Evolutionary conservation across 108 stramenopile species (phyloP).

Genomic region (Fistulifera pelliculosa): DNA sequence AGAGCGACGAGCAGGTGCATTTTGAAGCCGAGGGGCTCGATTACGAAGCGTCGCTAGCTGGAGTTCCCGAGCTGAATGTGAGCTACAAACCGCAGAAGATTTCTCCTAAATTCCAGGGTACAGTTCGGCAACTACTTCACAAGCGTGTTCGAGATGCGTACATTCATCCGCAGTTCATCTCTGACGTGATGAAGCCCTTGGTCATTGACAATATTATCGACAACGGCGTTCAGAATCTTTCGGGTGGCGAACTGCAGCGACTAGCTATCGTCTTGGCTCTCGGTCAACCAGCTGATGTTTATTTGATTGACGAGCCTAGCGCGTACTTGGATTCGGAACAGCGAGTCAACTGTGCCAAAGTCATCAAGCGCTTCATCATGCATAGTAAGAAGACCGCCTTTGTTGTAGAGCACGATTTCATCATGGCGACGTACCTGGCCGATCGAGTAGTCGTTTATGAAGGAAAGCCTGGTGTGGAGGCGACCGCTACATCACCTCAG

Average conservation of each 20-base stretch:
- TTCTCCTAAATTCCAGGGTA: conserved; percentile 92
- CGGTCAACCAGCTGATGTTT: conserved; percentile 95
- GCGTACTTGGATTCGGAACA: conserved; percentile 99
- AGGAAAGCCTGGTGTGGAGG: conserved; percentile 92
- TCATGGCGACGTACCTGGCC: conserved; percentile 98
- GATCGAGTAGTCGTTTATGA: conserved; percentile 97
- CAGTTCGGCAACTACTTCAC: conserved; percentile 93
- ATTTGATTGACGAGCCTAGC: conserved; percentile 98
- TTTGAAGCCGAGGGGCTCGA: conserved; percentile 69
- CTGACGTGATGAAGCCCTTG: conserved; percentile 97
- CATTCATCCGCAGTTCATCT: conserved; percentile 94
- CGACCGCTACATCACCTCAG: conserved; percentile 92
- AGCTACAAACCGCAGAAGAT: conserved; percentile 99
- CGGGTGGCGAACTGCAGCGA: conserved; percentile 98
- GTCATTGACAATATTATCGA: conserved; percentile 91
- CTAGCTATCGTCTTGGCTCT: conserved; percentile 93
- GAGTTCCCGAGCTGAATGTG: conserved; percentile 92
- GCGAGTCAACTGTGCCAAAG: conserved; percentile 96
- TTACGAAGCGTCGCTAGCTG: conserved; percentile 78
- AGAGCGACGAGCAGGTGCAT: conserved; percentile 85
- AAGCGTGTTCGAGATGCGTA: conserved; percentile 92
- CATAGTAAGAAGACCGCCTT: conserved; percentile 98
- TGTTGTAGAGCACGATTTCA: conserved; percentile 99
- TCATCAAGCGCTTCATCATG: conserved; percentile 98
- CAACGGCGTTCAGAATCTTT: conserved; percentile 95